A percentile compares a stretch with the other conserved stretches of the same genome.
Evolutionary conservation across 345 rosid species (phyloP).

Genomic region (Dipteronia dyeriana): DNA sequence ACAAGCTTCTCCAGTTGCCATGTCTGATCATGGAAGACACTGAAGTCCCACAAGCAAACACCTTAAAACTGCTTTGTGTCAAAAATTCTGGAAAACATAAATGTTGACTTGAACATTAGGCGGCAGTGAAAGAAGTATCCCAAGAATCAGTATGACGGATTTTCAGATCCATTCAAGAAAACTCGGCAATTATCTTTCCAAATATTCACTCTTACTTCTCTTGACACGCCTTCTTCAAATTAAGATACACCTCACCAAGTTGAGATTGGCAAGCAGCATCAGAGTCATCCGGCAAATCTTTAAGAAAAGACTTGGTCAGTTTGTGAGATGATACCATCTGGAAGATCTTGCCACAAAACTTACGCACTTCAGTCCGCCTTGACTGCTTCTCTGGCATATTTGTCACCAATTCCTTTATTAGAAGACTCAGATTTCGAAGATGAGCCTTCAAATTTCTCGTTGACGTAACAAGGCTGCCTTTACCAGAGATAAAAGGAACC

Average conservation of each 20-base stretch:
- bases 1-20: background rate
- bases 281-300: conserved; percentile 49
- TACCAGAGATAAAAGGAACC: conserved; percentile 41
- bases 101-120: background rate
- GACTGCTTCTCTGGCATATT: conserved; percentile 73
- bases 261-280: conserved; percentile 66
- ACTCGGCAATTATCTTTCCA: background rate
- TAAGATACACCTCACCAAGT: conserved; percentile 58
- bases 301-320: conserved; percentile 59
- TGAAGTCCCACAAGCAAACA: background rate
- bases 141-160: background rate
- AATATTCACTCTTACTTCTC: background rate
- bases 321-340: conserved; percentile 51
- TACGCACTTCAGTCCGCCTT: conserved; percentile 65
- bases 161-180: background rate
- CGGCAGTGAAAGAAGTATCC: background rate
- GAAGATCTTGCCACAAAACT: conserved; percentile 65
- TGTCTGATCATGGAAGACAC: background rate
- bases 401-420: conserved; percentile 55
- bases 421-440: conserved; percentile 46
- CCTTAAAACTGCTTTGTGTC: background rate
- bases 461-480: conserved; percentile 42
- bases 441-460: conserved; percentile 55
- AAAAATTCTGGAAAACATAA: background rate
- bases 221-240: conserved; percentile 44